These are phyloP conservation scores for Pseudonectria foliicola DNA, from an alignment of 2,329 filamentous ascomycete species.

Conservation along the genomic window DNA sequence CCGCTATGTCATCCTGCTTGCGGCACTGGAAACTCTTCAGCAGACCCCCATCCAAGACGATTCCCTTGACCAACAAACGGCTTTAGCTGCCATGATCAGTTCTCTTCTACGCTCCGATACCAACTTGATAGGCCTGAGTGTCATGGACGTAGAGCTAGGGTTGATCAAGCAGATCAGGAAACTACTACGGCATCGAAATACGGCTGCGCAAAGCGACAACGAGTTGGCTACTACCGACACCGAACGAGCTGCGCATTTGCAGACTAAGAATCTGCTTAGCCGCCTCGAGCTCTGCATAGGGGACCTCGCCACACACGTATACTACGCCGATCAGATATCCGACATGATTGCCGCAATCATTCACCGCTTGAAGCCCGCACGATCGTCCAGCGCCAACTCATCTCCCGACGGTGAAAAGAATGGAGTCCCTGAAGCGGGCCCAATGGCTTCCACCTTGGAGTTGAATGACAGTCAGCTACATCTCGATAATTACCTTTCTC, in stretches of 20 bases:
- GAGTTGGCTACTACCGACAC: constrained; percentile 26
- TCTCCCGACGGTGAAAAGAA: constrained; percentile 42
- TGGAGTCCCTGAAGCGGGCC: constrained; percentile 27
- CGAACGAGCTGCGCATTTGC: constrained; percentile 28
- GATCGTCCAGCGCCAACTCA: constrained; percentile 35
- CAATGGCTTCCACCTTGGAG: constrained; percentile 30
- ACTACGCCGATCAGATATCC: constrained; percentile 91
- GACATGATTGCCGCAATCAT: constrained; percentile 88
- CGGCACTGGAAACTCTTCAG: constrained; percentile 69
- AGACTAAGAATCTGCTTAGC: constrained; percentile 58
- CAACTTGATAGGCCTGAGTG: constrained; percentile 89
- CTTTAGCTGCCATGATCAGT: constrained; percentile 70
- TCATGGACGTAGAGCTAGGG: constrained; percentile 88
- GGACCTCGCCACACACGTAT: constrained; percentile 88
- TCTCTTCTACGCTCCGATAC: constrained; percentile 79
- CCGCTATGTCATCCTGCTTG: constrained; percentile 82
- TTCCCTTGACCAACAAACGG: constrained; percentile 64
- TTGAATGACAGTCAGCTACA: constrained; percentile 37
- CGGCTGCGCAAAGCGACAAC: constrained; percentile 26
- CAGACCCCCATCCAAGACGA: constrained; percentile 62
- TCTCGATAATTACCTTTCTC: constrained; percentile 46
- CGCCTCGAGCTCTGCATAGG: constrained; percentile 78
- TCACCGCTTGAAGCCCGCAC: constrained; percentile 63
- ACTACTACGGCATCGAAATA: constrained; percentile 58
- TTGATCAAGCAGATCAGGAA: constrained; percentile 77